These are phyloP conservation scores for Beta corolliflora DNA, from an alignment of 179 eudicot species.

Conservation along the genomic window DNA sequence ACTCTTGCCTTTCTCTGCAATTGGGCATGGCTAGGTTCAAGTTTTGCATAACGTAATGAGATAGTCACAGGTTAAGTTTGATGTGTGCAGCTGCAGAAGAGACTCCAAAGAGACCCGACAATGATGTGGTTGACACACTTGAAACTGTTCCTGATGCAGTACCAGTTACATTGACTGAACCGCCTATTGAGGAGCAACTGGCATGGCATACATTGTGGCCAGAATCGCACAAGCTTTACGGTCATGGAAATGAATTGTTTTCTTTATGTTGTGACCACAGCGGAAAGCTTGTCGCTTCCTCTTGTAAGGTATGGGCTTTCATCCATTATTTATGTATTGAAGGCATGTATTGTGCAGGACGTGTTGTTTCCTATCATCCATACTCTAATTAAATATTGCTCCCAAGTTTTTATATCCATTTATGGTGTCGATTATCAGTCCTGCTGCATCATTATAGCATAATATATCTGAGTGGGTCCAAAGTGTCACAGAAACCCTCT, in stretches of 20 bases:
- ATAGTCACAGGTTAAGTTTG: constrained; percentile 1
- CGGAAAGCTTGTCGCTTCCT: constrained; percentile 90
- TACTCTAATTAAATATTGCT: background rate
- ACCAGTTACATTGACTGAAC: constrained; percentile 84
- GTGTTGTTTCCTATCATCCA: background rate
- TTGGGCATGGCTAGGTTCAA: background rate
- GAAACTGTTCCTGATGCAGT: constrained; percentile 94
- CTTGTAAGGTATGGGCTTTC: constrained; percentile 72
- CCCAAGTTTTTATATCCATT: background rate
- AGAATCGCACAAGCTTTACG: constrained; percentile 93
- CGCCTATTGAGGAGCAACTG: constrained; percentile 94
- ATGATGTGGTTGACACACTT: constrained; percentile 69
- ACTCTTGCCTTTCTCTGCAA: constrained; percentile 6
- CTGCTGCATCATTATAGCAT: no score
- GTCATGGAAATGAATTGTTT: constrained; percentile 93
- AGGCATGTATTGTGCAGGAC: background rate
- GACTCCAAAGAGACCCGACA: constrained; percentile 44
- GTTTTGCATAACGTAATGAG: background rate
- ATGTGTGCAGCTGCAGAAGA: constrained; percentile 54
- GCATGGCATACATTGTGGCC: constrained; percentile 98
- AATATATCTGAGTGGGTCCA: no score
- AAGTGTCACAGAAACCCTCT: no score
- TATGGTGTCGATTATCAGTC: background rate
- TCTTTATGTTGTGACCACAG: constrained; percentile 79
- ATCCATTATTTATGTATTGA: background rate